Evolutionary conservation across 306 rosid species (phyloP).

Genomic region (Rosa persica): DNA sequence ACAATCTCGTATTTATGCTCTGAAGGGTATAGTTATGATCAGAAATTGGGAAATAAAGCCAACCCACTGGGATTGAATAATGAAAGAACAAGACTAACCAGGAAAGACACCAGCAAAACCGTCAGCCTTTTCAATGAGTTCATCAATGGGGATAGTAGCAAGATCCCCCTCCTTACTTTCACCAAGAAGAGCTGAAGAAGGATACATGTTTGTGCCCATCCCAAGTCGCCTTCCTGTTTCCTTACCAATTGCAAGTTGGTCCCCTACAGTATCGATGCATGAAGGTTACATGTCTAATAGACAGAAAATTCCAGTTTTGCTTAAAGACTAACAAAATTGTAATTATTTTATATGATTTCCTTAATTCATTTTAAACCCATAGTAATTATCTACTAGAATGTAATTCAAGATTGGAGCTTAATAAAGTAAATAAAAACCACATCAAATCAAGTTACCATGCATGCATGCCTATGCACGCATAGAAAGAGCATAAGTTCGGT

Average conservation of each 20-base stretch:
- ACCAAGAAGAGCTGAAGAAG: slow-evolving; percentile 72
- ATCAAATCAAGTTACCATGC: neutral
- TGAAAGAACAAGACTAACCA: slow-evolving; percentile 37
- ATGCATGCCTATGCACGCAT: neutral
- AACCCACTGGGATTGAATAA: neutral
- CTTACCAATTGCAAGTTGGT: slow-evolving; percentile 74
- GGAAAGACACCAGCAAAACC: slow-evolving; percentile 90
- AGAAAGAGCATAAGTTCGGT: neutral
- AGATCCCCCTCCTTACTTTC: slow-evolving; percentile 41
- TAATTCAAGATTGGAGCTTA: neutral
- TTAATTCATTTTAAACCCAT: neutral
- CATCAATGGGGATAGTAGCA: slow-evolving; percentile 52
- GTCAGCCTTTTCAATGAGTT: slow-evolving; percentile 77
- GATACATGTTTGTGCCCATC: slow-evolving; percentile 83
- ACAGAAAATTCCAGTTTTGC: neutral
- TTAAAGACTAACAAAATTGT: neutral
- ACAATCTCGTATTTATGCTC: slow-evolving; percentile 84
- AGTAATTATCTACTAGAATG: neutral
- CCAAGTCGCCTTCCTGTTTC: slow-evolving; percentile 84
- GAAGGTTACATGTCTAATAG: neutral
- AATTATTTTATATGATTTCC: neutral
- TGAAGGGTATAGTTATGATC: slow-evolving; percentile 16
- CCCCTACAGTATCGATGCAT: slow-evolving; percentile 40
- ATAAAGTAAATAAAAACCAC: neutral
- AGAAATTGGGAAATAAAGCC: slow-evolving; percentile 4